Evolutionary conservation across 768 basidiomycete species (phyloP), one percentile per base, ranked within the genome.

Genomic region (Filobasidium wieringae): DNA sequence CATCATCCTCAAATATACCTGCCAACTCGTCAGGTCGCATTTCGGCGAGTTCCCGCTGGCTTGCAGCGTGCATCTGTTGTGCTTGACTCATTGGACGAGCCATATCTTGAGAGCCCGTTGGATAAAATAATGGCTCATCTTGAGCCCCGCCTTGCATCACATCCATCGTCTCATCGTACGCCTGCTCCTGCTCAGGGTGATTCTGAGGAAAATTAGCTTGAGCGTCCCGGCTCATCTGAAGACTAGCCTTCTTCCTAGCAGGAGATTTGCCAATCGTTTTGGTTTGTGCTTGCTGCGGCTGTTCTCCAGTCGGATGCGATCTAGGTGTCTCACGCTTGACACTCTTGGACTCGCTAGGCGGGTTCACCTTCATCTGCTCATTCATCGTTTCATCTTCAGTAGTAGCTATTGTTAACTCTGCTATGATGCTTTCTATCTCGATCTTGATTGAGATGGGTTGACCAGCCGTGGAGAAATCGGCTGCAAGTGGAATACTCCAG

Each of bases 391-490:
- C 68, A 36, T 64, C 70, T n/a, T 52, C 45, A 17, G 69, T 73
- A 5, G 72, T 73, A 19, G 72, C 72, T 37, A 73, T 73, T 12
- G 68, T 67, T 27, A 63, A 54, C 26, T 64, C 64, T 14, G 55
- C 63, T 0, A 49, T 39, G 9, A 55, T 43, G 57, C 56, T 62
- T 8, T 62, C 51, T 1, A 60, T 55, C n/a, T 64, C 63, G 33
- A 65, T 59, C 3, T 64, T 65, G 29, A 73, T 51, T 5, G 66
- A 65, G 33, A 73, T 55, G 29, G 72, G 72, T 63, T 73, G 70
- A 14, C 54, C 55, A 22, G 72, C 59, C 26, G 62, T 56, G 24
- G 69, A 70, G 54, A 73, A 73, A 0, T 64, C 59, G 36, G 66
- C 56, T 19, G 62, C 61, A 19, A 73, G 60, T 4, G 63, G 61